Base-by-base conservation (phyloP, 2,329 filamentous ascomycete genomes). In the Endothia cerciana region DNA sequence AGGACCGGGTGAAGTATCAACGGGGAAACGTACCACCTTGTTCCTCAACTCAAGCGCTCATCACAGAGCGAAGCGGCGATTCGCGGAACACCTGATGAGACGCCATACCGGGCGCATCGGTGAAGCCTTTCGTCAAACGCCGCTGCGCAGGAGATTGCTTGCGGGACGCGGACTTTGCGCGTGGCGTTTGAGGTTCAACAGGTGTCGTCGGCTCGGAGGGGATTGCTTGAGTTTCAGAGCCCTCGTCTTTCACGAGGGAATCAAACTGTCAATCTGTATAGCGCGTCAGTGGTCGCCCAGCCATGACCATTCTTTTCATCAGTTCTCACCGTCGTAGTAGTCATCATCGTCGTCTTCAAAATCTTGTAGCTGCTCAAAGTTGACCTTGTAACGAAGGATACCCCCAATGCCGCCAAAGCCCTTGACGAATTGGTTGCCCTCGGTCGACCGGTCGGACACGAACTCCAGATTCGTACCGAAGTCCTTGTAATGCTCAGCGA, bases 341-440 rank as follows among this genome's bases (percentile, higher is more conserved):
- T 94, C 94, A 78, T 98, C 94, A 80, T 94, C 91, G 78, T 95
- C 91, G 79, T 97, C 94, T 76, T 91, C 89, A 76, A 91, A 86
- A 79, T 98, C 95, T 80, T 91, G 91, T 80, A 99, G 87, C 81
- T 99, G 96, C 83, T 99, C 96, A 83, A 99, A 99, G 85, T 99
- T 99, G 85, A 99, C 93, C 85, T 97, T 97, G 89, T 99, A 99
- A 73, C 95, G 93, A 77, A 99, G 89, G 75, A 99, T 90, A 71
- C 94, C 94, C 72, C 95, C 95, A 74, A 99, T 97, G 76, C 95
- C 95, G 89, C 95, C 95, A 77, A 99, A 99, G 70, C 95, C 95
- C 85, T 97, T 98, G 75, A 99, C 95, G 81, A 99, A 99, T 84
- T 99, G 95, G 82, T 99, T 99, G 77, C 95, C 95, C 82, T 99